Percentiles rank a stretch among this genome's conserved stretches.
Conservation (phyloP, 1,284 basidiomycete species). For the Termitomyces sp. region DNA sequence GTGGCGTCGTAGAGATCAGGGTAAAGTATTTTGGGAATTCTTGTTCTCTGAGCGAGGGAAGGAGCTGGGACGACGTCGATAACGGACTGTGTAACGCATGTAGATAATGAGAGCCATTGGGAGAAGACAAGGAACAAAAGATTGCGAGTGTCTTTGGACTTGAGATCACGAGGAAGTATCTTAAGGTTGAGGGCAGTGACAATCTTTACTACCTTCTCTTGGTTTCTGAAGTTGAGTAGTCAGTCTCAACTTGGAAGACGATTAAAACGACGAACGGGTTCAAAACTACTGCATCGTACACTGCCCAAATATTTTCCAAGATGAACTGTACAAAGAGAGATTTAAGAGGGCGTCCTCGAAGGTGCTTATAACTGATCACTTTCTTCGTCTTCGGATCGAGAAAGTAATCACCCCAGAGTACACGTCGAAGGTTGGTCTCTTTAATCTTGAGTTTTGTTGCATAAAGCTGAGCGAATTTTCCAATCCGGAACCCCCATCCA, state of each 20-base stretch:
- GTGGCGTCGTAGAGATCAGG: slow-evolving; percentile 64
- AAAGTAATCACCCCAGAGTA: slow-evolving; percentile 98
- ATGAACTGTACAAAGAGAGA: slow-evolving; percentile 99
- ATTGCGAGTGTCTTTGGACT: slow-evolving; percentile 84
- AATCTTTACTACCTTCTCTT: slow-evolving; percentile 88
- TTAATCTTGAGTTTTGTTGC: slow-evolving; percentile 89
- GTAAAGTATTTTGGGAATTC: slow-evolving; percentile 92
- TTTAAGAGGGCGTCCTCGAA: slow-evolving; percentile 83
- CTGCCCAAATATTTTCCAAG: slow-evolving; percentile 95
- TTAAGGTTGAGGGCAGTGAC: slow-evolving; percentile 81
- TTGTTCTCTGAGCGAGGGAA: slow-evolving; percentile 71
- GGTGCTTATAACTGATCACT: slow-evolving; percentile 88
- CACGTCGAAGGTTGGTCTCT: slow-evolving; percentile 81
- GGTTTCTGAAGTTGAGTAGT: slow-evolving; percentile 51
- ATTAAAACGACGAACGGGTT: slow-evolving; percentile 71
- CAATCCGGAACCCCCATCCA: slow-evolving; percentile 96
- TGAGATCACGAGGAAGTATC: slow-evolving; percentile 85
- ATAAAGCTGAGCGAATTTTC: slow-evolving; percentile 92
- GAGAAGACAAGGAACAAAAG: slow-evolving; percentile 86
- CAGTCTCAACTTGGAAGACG: slow-evolving; percentile 55
- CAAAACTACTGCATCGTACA: slow-evolving; percentile 84
- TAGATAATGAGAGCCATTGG: slow-evolving; percentile 95
- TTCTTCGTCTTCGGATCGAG: slow-evolving; percentile 95
- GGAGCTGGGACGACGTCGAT: slow-evolving; percentile 93
- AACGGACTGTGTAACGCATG: slow-evolving; percentile 87